Evolutionary conservation across 306 rosid species (phyloP).

Genomic region (Acacia crassicarpa): DNA sequence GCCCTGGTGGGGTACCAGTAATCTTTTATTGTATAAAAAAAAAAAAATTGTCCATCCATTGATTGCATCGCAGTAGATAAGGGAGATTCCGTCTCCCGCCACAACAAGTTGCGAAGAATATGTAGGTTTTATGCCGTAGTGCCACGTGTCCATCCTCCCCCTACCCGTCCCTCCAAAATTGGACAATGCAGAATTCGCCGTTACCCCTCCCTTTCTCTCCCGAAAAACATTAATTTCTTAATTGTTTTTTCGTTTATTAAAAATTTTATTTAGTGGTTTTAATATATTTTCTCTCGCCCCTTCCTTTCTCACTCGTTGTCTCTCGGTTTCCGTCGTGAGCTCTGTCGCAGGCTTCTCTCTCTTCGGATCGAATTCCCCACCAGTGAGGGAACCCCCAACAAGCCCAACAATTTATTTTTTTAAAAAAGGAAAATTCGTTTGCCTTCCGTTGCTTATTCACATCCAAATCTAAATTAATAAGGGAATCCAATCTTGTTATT

Average conservation of each 20-base stretch:
- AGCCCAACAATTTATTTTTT: not conserved
- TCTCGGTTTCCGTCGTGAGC: conserved; percentile 20
- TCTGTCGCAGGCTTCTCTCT: conserved; percentile 44
- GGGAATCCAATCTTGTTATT: conserved; percentile 4
- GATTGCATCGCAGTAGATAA: no score
- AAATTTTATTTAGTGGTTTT: not conserved
- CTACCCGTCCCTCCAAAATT: conserved; percentile 8
- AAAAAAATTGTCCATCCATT: no score
- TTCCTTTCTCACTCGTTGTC: conserved; percentile 8
- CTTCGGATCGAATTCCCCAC: conserved; percentile 55
- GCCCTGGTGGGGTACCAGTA: no score
- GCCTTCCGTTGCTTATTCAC: not conserved
- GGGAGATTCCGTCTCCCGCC: conserved; percentile 45
- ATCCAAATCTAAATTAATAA: not conserved
- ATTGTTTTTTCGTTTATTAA: not conserved
- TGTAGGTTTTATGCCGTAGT: not conserved
- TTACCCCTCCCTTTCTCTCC: conserved; percentile 15
- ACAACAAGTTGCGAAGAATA: conserved; percentile 38
- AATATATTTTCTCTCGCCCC: conserved; percentile 26
- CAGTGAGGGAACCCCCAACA: conserved; percentile 26
- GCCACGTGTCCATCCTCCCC: conserved; percentile 47
- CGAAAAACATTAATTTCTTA: not conserved
- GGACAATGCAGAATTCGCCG: conserved; percentile 38
- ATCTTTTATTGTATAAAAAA: no score
- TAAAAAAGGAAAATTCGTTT: not conserved